Conservation (phyloP, 768 basidiomycete species). For the Cyclocybe cylindracea region DNA sequence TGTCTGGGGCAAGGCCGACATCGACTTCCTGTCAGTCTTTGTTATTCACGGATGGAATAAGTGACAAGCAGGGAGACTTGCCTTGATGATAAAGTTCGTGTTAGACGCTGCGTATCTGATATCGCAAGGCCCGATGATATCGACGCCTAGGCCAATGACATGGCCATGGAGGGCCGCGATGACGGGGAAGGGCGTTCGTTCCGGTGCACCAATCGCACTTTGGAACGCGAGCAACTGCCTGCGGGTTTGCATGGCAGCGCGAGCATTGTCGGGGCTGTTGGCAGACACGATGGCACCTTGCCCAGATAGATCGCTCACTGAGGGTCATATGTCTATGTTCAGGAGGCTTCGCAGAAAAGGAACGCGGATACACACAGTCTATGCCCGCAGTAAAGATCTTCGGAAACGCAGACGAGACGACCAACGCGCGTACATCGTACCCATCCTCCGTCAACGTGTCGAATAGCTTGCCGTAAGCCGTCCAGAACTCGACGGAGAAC, state of each 20-base stretch:
- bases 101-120: slow-evolving; percentile 72
- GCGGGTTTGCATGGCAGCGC: slow-evolving; percentile 50
- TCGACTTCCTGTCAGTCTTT: slow-evolving; percentile 68
- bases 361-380: slow-evolving; percentile 54
- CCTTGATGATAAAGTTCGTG: slow-evolving; percentile 30
- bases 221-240: slow-evolving; percentile 64
- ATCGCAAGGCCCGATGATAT: slow-evolving; percentile 76
- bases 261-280: slow-evolving; percentile 45
- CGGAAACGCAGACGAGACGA: slow-evolving; percentile 68
- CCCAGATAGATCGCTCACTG: slow-evolving; percentile 32
- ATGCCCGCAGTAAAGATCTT: slow-evolving; percentile 85
- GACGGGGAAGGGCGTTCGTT: slow-evolving; percentile 74
- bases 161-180: slow-evolving; percentile 81
- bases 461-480: slow-evolving; percentile 64
- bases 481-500: slow-evolving; percentile 69
- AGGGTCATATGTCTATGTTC: background rate
- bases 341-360: background rate
- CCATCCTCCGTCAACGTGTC: slow-evolving; percentile 50
- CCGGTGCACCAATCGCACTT: slow-evolving; percentile 64
- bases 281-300: slow-evolving; percentile 23
- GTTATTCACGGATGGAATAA: too few relatives aligned
- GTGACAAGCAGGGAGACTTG: too few relatives aligned
- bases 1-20: slow-evolving; percentile 87
- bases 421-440: slow-evolving; percentile 64
- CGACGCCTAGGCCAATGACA: slow-evolving; percentile 76